Percentiles rank a stretch among this genome's conserved stretches.
Conservation (phyloP, 768 basidiomycete species). For the Chalciporus sphaerocephalus region DNA sequence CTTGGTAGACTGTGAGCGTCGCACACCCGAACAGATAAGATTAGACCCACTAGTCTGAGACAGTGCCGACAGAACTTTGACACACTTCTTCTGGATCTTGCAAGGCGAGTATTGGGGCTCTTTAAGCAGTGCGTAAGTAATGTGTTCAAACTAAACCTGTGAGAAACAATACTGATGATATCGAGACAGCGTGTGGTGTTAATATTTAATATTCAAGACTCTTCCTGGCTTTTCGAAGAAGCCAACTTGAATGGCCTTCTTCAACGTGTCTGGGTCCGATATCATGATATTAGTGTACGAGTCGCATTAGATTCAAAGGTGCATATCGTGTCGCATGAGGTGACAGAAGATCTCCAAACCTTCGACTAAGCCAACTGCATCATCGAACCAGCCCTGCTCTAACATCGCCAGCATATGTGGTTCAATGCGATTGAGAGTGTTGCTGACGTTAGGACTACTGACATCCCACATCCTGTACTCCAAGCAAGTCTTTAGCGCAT, state of each 20-base stretch:
- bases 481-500: slow-evolving; percentile 5
- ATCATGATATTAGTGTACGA: no score
- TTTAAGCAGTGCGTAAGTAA: background rate
- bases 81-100: background rate
- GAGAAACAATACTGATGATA: no score
- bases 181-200: no score
- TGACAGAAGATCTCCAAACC: slow-evolving; percentile 1
- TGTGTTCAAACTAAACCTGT: no score
- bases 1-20: no score
- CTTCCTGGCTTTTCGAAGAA: no score
- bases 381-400: slow-evolving; percentile 12
- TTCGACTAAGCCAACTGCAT: slow-evolving; percentile 9
- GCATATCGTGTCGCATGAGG: slow-evolving; percentile 5
- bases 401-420: background rate
- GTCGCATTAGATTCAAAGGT: no score
- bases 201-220: no score
- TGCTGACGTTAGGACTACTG: no score
- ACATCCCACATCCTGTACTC: background rate
- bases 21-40: no score
- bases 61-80: slow-evolving; percentile 5
- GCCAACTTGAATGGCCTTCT: accelerated
- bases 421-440: background rate
- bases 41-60: no score
- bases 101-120: background rate
- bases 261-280: background rate